Evolutionary conservation across 1,284 basidiomycete species (phyloP).

Genomic region (Meira miltonrushii): DNA sequence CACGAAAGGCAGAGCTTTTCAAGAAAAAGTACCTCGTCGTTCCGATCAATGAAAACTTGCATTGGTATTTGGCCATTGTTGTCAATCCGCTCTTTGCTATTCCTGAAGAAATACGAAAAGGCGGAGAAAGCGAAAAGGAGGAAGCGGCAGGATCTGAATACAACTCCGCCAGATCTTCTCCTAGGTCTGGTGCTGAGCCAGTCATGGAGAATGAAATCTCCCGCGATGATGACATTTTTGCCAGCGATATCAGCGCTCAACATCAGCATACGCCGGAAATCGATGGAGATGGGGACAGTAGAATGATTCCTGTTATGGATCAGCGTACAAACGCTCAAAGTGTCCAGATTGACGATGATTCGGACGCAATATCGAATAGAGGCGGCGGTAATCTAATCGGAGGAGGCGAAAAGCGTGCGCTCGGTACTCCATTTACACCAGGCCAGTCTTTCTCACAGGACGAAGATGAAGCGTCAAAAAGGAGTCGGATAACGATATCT

Average conservation of each 20-base stretch:
- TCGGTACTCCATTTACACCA: too few species aligned
- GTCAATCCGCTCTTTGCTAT: slow-evolving; percentile 64
- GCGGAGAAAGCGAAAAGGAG: slow-evolving; percentile 1
- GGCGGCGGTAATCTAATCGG: neutral
- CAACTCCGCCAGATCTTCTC: neutral
- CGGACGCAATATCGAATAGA: neutral
- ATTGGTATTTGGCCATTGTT: slow-evolving; percentile 97
- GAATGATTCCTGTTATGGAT: neutral
- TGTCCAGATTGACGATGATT: neutral
- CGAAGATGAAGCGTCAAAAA: too few species aligned
- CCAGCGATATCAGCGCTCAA: neutral
- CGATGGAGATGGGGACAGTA: neutral
- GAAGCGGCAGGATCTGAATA: slow-evolving; percentile 1
- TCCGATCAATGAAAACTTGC: slow-evolving; percentile 91
- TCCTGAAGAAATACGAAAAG: neutral
- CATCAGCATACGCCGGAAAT: neutral
- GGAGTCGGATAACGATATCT: too few species aligned
- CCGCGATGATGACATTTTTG: neutral
- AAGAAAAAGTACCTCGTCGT: slow-evolving; percentile 85
- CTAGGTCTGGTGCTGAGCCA: neutral
- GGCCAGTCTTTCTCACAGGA: too few species aligned
- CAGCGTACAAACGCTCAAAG: neutral
- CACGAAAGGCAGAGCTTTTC: slow-evolving; percentile 78
- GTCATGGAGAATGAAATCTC: neutral
- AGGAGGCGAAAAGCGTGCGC: neutral